A percentile compares a stretch with the other conserved stretches of the same genome.
These are phyloP conservation scores for Schwanniomyces pseudopolymorphus DNA, from an alignment of 805 yeast genomes.

Conservation along the genomic window DNA sequence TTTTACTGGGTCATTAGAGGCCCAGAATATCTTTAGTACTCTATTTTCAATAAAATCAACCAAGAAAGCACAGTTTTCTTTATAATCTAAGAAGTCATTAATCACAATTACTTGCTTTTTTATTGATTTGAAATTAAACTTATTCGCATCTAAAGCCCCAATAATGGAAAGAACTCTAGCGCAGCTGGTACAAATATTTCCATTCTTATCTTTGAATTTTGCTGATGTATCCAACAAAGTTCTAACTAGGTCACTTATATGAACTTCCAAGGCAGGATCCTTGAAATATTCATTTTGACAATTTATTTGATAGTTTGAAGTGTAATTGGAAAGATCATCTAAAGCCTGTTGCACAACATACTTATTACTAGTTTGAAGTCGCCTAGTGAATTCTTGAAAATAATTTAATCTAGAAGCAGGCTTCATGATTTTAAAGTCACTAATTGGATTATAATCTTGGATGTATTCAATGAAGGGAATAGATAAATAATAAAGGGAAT, in stretches of 20 bases:
- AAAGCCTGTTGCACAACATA: conserved; percentile 74
- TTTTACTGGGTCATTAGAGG: conserved; percentile 81
- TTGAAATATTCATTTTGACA: conserved; percentile 45
- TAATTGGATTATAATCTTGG: conserved; percentile 15
- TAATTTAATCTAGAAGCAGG: conserved; percentile 32
- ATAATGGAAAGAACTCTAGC: conserved; percentile 71
- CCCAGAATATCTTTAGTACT: conserved; percentile 84
- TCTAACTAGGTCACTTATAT: conserved; percentile 47
- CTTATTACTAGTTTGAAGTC: conserved; percentile 62
- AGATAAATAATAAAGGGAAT: conserved; percentile 54
- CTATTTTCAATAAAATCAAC: conserved; percentile 62
- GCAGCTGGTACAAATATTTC: conserved; percentile 55
- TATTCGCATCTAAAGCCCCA: conserved; percentile 72
- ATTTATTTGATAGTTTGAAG: conserved; percentile 49
- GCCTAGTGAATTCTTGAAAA: conserved; percentile 51
- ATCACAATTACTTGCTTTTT: conserved; percentile 49
- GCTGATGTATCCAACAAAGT: conserved; percentile 57
- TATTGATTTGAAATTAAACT: conserved; percentile 45
- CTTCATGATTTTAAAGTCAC: conserved; percentile 24
- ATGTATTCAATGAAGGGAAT: conserved; percentile 46
- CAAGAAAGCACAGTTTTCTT: conserved; percentile 66
- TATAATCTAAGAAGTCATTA: conserved; percentile 59
- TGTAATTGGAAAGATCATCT: conserved; percentile 56
- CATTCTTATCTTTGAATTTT: conserved; percentile 50
- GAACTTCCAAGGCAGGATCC: conserved; percentile 24